Percentiles rank a stretch among this genome's conserved stretches.
Evolutionary conservation across 176 grass and related monocot species (phyloP).

Genomic region (Melocanna baccifera): DNA sequence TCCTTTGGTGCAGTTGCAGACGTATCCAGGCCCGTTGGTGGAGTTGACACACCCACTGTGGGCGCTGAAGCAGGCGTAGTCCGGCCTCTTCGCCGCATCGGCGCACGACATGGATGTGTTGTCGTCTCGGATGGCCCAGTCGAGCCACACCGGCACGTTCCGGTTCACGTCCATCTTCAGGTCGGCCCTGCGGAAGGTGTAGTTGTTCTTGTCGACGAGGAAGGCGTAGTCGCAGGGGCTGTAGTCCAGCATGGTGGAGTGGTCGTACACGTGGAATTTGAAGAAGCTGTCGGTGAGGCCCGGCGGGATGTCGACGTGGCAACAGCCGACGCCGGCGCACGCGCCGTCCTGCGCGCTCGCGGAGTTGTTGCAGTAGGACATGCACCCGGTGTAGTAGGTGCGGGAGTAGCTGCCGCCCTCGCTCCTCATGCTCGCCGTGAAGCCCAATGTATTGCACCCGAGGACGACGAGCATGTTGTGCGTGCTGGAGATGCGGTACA

Average conservation of each 20-base stretch:
- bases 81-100: background rate
- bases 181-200: background rate
- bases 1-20: conserved; percentile 49
- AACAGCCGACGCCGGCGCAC: background rate
- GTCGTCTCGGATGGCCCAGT: conserved; percentile 35
- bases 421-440: background rate
- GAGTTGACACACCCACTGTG: conserved; percentile 30
- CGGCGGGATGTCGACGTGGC: background rate
- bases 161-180: background rate
- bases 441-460: background rate
- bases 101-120: background rate
- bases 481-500: conserved; percentile 18
- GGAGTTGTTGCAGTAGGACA: background rate
- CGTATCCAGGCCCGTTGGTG: conserved; percentile 39
- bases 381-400: background rate
- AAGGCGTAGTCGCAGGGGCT: conserved; percentile 20
- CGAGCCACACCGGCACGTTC: conserved; percentile 18
- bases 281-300: background rate
- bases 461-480: background rate
- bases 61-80: conserved; percentile 25
- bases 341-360: background rate
- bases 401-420: no score
- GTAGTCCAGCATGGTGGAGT: no score
- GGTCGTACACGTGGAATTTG: no score
- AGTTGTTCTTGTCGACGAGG: background rate